Base-by-base conservation (phyloP, 441 rosid genomes). In the Sinapis alba region DNA sequence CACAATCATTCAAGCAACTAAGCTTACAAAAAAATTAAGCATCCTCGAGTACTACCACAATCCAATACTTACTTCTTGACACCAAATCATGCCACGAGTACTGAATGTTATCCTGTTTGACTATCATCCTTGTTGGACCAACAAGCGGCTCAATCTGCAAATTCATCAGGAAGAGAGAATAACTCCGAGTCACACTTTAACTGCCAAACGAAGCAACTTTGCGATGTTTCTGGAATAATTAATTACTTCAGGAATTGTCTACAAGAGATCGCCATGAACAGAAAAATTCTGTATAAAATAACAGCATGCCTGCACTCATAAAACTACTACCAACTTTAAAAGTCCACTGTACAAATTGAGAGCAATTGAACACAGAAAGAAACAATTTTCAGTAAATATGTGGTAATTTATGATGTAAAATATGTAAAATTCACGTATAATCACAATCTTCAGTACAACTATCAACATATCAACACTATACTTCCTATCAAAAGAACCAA, bases 61-160 rank as follows among this genome's bases (percentile, higher is more conserved):
- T 50, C 54, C 54, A 2, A 50, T 15, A 66, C 89, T 83, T 87
- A 96, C 99, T 65, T 87, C 79, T 78, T 53, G 98, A 96, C 65
- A 96, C 95, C 81, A 96, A 76, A 86, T 96, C 99, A 86, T 96
- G 99, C 99, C 99, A 96, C 45, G 99, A 96, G 77, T 96, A 96
- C 58, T 68, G 50, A 67, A 96, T 65, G 73, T 72, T 27, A 78
- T 83, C 79, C 86, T 83, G 84, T 5, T 13, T 6, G 65, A 90
- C 83, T 70, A 96, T 84, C 61, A 15, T 45, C 85, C 65, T 81
- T 79, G 99, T 96, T 41, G 99, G 99, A 63, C 83, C 50, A 76
- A 91, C 99, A 71, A 96, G 80, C 8, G 99, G 99, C 84, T 72
- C 70, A 82, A 96, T 96, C 99, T 96, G 90, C 82, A 79, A 78